Evolutionary conservation across 495 filamentous ascomycete genomes (phyloP), one percentile per base, ranked within the genome.

Genomic region (Aspergillus ostianus): DNA sequence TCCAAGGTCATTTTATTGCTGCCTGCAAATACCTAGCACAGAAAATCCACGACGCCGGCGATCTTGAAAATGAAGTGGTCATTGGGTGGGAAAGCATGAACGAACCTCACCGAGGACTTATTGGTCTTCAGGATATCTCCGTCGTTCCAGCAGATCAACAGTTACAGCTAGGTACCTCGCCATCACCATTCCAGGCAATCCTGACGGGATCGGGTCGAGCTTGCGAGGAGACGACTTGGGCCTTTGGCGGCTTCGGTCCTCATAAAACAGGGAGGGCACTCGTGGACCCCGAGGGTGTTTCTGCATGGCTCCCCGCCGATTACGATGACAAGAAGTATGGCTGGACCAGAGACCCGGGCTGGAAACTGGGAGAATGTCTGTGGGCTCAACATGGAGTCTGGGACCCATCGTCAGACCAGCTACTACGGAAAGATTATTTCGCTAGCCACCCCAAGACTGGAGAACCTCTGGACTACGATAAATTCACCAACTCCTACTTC

Each of bases 371-470:
- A 17, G 86, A 95, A 72, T 97, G 94, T 69, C 62, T 98, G 29
- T 98, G 94, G 94, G 94, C 95, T 13, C 94, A 98, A 63, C 92
- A 98, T 73, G 93, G 92, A 5, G 85, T 98, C 0, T 98, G 94
- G 94, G 92, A 98, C 68, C 89, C 90, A 8, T 78, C 80, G 0
- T 87, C 80, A 7, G 91, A 97, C 68, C 84, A 82, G 15, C 76
- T 98, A 3, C 72, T 95, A 30, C 85, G 83, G 60, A 94, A 92
- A 67, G 87, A 95, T 66, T 98, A 98, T 72, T 98, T 98, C 65
- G 80, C 84, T 7, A 90, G 88, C 62, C 81, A 87, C 49, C 90
- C 92, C 0, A 70, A 69, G 17, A 90, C 84, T 2, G 90, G 89
- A 2, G 80, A 90, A 53, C 80, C 75, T 10, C 70, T 98, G 27